Percentiles rank a stretch among this genome's conserved stretches.
phyloP scores from a whole-genome alignment of 202 grass and related monocot species.

The Cymbopogon flexuosus region DNA sequence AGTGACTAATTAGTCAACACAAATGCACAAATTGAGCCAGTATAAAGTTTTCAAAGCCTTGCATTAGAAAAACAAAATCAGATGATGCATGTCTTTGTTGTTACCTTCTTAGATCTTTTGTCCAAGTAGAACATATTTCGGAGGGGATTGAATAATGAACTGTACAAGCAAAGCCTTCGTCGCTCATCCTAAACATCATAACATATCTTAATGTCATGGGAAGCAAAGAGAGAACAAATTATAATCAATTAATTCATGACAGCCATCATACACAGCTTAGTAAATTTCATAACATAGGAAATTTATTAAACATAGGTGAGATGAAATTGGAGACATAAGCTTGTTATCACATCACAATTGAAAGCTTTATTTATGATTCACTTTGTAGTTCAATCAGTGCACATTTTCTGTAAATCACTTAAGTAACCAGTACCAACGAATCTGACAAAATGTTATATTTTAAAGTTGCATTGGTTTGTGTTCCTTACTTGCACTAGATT shows the following conservation, averaged over 20 bases:
- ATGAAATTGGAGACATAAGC: background rate
- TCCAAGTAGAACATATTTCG: constrained; percentile 63
- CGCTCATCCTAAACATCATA: constrained; percentile 69
- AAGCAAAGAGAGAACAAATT: background rate
- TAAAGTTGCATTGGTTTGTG: background rate
- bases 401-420: background rate
- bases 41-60: background rate
- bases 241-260: background rate
- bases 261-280: background rate
- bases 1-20: constrained; percentile 6
- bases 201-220: constrained; percentile 35
- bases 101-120: constrained; percentile 85
- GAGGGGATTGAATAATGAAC: constrained; percentile 59
- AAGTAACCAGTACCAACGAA: background rate
- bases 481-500: background rate
- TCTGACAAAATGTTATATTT: background rate
- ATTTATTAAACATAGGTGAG: background rate
- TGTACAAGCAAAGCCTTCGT: constrained; percentile 73
- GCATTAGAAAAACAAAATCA: background rate
- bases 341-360: background rate
- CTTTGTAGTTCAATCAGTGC: background rate
- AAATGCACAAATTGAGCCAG: background rate
- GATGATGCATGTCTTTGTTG: background rate
- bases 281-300: background rate
- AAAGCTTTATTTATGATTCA: background rate